Conservation (phyloP, 768 basidiomycete genomes). For the Naematelia encephala region DNA sequence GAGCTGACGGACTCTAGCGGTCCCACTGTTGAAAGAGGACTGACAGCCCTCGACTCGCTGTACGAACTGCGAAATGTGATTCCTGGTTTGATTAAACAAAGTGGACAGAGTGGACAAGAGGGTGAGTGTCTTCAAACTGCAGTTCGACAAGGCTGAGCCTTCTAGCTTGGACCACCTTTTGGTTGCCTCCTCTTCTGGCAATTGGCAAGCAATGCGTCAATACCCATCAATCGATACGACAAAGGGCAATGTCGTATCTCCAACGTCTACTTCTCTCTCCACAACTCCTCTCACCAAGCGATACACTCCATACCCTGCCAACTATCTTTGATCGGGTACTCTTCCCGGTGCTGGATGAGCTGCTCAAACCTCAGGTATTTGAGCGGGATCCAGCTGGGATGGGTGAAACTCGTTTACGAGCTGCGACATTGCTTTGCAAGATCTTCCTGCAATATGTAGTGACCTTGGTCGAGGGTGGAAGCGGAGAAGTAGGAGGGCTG, state of each 20-base stretch:
- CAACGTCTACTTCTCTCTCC: conserved; percentile 81
- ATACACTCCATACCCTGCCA: conserved; percentile 60
- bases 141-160: not conserved
- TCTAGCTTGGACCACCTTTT: conserved; percentile 71
- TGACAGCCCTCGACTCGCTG: conserved; percentile 75
- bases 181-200: conserved; percentile 68
- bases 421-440: conserved; percentile 87
- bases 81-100: conserved; percentile 58
- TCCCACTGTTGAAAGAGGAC: conserved; percentile 72
- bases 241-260: conserved; percentile 71
- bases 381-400: conserved; percentile 78
- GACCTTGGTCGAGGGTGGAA: conserved; percentile 59
- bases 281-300: conserved; percentile 60
- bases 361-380: conserved; percentile 77
- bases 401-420: conserved; percentile 83
- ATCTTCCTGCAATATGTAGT: conserved; percentile 90
- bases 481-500: conserved; percentile 61
- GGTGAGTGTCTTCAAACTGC: conserved; percentile 39
- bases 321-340: conserved; percentile 84
- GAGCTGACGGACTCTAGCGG: conserved; percentile 54
- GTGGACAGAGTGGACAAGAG: conserved; percentile 36
- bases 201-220: conserved; percentile 79
- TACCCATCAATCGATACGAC: conserved; percentile 77
- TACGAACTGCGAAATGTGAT: conserved; percentile 69
- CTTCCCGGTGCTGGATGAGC: conserved; percentile 86